Percentiles rank a stretch among this genome's conserved stretches.
Conservation (phyloP, 495 filamentous ascomycete species). For the Podospora pseudopauciseta region DNA sequence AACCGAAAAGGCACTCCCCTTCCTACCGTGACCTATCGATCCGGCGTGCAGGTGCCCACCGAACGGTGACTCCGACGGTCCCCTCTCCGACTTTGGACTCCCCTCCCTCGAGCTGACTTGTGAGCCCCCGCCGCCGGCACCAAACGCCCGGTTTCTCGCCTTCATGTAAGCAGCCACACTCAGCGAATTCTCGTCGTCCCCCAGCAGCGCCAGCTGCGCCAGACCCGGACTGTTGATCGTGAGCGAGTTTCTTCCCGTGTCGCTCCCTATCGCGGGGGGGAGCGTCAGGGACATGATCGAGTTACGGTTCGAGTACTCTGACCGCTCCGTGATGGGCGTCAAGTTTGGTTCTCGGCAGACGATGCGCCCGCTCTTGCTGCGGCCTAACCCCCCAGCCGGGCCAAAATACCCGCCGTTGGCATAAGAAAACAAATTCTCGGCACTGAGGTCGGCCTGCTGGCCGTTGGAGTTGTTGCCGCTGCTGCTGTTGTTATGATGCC, state of each 20-base stretch:
- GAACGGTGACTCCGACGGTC: slow-evolving; percentile 7
- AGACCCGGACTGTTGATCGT: slow-evolving; percentile 52
- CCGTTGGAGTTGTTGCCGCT: slow-evolving; percentile 9
- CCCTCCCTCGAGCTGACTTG: slow-evolving; percentile 59
- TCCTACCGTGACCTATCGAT: slow-evolving; percentile 12
- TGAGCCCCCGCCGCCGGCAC: slow-evolving; percentile 51
- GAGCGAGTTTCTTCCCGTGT: slow-evolving; percentile 25
- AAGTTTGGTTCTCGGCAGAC: slow-evolving; percentile 82
- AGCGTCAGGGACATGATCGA: slow-evolving; percentile 72
- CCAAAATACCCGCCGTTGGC: slow-evolving; percentile 91
- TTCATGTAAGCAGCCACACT: slow-evolving; percentile 66
- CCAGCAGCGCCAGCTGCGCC: slow-evolving; percentile 68
- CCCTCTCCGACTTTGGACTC: slow-evolving; percentile 49
- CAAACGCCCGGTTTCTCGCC: slow-evolving; percentile 71
- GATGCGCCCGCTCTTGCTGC: slow-evolving; percentile 64
- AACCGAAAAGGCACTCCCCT: slow-evolving; percentile 12
- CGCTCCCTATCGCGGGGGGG: slow-evolving; percentile 45
- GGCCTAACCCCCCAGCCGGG: slow-evolving; percentile 55
- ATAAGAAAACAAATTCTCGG: slow-evolving; percentile 51
- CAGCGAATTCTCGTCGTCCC: slow-evolving; percentile 58
- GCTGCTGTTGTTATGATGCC: slow-evolving; percentile 12
- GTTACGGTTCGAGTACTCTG: slow-evolving; percentile 93
- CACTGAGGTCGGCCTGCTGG: slow-evolving; percentile 30
- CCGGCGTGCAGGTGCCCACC: slow-evolving; percentile 7
- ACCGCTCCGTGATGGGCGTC: slow-evolving; percentile 93